These are phyloP conservation scores for Paspalum notatum DNA, from an alignment of 176 grass and related monocot genomes.

Conservation along the genomic window DNA sequence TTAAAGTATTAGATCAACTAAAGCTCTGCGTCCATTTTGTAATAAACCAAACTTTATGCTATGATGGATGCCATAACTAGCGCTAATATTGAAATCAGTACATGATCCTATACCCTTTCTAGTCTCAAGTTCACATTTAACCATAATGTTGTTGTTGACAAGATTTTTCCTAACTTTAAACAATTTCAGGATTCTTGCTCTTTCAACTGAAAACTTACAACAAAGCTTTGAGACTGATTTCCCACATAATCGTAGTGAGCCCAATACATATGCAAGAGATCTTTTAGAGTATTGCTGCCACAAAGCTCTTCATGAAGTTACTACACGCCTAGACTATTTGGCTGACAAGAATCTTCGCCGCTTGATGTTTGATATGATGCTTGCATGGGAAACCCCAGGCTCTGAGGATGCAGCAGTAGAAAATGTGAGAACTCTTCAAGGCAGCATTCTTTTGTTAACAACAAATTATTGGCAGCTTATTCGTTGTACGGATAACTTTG, in stretches of 20 bases:
- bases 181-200: constrained; percentile 78
- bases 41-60: constrained; percentile 9
- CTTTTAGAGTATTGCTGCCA: constrained; percentile 80
- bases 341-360: constrained; percentile 69
- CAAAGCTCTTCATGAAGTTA: constrained; percentile 78
- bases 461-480: background rate
- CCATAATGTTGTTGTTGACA: constrained; percentile 5
- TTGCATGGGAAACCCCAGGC: constrained; percentile 77
- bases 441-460: constrained; percentile 24
- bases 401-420: constrained; percentile 43
- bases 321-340: constrained; percentile 66
- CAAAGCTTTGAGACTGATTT: constrained; percentile 67
- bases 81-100: constrained; percentile 2
- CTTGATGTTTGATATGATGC: constrained; percentile 93
- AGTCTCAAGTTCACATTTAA: constrained; percentile 6
- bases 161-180: constrained; percentile 8
- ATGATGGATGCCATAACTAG: constrained; percentile 7
- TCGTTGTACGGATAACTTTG: background rate
- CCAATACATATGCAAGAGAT: constrained; percentile 59
- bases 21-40: background rate
- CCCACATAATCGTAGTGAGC: constrained; percentile 41
- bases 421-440: constrained; percentile 60
- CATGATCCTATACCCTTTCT: background rate
- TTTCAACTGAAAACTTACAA: constrained; percentile 59
- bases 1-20: constrained; percentile 15